Percentiles rank a stretch among this genome's conserved stretches.
phyloP scores from a whole-genome alignment of 2,329 filamentous ascomycete species.

The Escovopsis weberi region DNA sequence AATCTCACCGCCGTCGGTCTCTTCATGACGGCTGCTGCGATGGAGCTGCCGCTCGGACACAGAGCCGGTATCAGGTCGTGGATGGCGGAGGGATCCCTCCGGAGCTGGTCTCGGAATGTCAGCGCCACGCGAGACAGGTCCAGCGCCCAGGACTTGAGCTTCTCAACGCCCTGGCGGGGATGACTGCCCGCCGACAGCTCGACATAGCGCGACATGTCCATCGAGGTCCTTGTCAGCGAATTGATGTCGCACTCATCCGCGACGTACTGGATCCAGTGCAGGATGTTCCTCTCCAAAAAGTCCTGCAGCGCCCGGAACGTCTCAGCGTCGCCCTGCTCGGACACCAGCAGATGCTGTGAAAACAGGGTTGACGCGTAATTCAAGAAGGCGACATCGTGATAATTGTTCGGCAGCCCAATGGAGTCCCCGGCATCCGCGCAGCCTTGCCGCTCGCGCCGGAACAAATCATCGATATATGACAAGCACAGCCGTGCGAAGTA shows the following conservation, averaged over 20 bases:
- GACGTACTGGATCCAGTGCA: conserved; percentile 1
- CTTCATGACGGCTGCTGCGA: neutral
- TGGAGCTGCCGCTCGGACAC: neutral
- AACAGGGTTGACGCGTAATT: neutral
- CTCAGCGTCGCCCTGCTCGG: neutral
- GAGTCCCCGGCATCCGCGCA: neutral
- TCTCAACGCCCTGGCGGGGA: neutral
- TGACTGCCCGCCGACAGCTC: neutral
- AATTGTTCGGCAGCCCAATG: no score
- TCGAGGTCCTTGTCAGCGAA: neutral
- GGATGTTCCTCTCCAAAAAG: neutral
- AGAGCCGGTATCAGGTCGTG: conserved; percentile 2
- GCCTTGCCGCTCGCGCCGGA: neutral
- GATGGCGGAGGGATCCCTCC: neutral
- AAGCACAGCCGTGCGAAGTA: conserved; percentile 1
- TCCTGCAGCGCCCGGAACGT: neutral
- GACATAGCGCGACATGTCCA: conserved; percentile 1
- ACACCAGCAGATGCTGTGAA: neutral
- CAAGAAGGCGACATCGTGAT: neutral
- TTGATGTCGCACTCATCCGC: neutral
- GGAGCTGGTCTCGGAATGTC: conserved; percentile 1
- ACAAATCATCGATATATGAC: neutral
- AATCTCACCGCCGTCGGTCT: neutral
- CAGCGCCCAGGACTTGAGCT: conserved; percentile 1
- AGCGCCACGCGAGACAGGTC: conserved; percentile 2